These are phyloP conservation scores for Lotmaria passim DNA, from an alignment of 208 protist genomes.

Conservation along the genomic window DNA sequence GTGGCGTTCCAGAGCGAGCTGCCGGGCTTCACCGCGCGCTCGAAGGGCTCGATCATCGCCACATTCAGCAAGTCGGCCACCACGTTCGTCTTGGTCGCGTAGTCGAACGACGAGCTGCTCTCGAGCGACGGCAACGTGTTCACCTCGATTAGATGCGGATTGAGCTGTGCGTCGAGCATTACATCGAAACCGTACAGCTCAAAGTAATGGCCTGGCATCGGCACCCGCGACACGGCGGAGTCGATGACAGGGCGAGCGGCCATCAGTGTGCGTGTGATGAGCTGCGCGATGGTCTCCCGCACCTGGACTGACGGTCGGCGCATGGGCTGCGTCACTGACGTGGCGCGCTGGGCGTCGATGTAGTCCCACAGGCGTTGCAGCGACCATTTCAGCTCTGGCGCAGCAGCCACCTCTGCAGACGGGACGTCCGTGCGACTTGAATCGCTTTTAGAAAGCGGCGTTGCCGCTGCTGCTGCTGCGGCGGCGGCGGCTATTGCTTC, in stretches of 20 bases:
- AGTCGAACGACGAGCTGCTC: constrained; percentile 88
- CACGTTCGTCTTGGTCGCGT: constrained; percentile 88
- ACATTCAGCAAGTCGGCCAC: constrained; percentile 89
- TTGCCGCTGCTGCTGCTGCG: not conserved
- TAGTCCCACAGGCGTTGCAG: constrained; percentile 66
- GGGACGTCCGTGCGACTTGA: not conserved
- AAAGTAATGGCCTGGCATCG: constrained; percentile 67
- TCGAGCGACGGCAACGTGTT: constrained; percentile 93
- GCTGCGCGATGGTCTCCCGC: constrained; percentile 60
- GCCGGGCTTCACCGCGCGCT: constrained; percentile 29
- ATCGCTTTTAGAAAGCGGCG: not conserved
- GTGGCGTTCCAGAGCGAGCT: constrained; percentile 21
- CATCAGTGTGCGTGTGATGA: constrained; percentile 79
- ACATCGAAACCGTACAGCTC: constrained; percentile 94
- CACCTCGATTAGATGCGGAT: constrained; percentile 88
- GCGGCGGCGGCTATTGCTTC: not conserved
- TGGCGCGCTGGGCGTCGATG: constrained; percentile 36
- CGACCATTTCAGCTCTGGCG: constrained; percentile 72
- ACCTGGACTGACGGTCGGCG: constrained; percentile 47
- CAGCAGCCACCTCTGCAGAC: not conserved
- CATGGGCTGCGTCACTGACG: not conserved
- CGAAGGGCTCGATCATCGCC: constrained; percentile 82
- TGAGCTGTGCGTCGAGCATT: constrained; percentile 81
- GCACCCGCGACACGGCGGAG: constrained; percentile 21
- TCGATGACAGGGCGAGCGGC: constrained; percentile 51